Base-by-base conservation (phyloP, 2,329 filamentous ascomycete genomes). In the Sclerotiophoma versabilis region DNA sequence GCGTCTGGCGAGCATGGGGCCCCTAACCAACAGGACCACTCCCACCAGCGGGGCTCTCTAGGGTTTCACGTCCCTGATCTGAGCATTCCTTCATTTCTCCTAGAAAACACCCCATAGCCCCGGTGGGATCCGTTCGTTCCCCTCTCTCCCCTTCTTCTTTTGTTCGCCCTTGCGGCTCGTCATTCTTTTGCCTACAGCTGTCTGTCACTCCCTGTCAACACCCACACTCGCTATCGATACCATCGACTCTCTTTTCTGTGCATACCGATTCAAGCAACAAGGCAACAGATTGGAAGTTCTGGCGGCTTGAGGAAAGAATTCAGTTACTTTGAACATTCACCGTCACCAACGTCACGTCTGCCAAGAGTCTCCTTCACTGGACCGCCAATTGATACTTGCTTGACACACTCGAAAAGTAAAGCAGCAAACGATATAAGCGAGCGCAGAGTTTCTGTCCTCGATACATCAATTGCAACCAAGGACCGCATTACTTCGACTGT, bases 61-160 rank as follows among this genome's bases (percentile, higher is more conserved):
- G 49, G 61, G 71, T 74, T 74, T 73, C 71, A 72, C 60, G 47
- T 68, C 63, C 62, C 66, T 64, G 65, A 70, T 65, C 64, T 65
- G 64, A 69, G 65, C 69, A 72, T 73, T 71, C 70, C 70, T 74
- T 74, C 71, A 74, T 72, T 65, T 72, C 69, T 68, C 62, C 54
- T 64, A 57, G 62, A 66, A 65, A 66, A 66, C 64, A 67, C 59
- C 57, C 58, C 61, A 58, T 59, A 55, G 57, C 56, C 59, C 53
- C 64, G 52, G 59, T 70, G 63, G 62, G 69, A 70, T 62, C 63
- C 63, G 55, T 62, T 64, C 56, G 54, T 58, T 63, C 54, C 60
- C 54, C 63, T 59, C 57, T 58, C 52, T 57, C 49, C 58, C 60
- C 59, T 51, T 48, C 62, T 61, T 59, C 60, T 57, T 60, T 59